Evolutionary conservation across 176 grass and related monocot genomes (phyloP).

Genomic region (Elaeis guineensis): DNA sequence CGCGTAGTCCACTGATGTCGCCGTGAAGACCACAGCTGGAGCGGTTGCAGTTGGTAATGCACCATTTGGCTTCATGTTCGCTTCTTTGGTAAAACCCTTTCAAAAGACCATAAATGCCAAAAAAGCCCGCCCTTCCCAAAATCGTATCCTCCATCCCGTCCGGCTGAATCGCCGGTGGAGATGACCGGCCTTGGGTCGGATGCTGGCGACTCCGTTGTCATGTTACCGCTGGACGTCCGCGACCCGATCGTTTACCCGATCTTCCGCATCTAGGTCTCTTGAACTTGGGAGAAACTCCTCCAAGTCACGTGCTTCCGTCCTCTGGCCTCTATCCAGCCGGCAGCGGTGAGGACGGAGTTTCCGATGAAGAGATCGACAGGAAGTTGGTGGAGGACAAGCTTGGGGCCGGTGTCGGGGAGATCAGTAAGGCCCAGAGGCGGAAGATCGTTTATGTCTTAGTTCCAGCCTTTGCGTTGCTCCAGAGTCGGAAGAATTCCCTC

Average conservation of each 20-base stretch:
- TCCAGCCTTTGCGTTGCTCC: conserved; percentile 57
- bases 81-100: too few species aligned
- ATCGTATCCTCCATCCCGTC: conserved; percentile 30
- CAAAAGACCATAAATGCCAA: too few species aligned
- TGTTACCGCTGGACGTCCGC: conserved; percentile 36
- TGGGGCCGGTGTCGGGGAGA: conserved; percentile 35
- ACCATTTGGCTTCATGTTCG: too few species aligned
- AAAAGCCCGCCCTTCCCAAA: conserved; percentile 10
- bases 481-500: conserved; percentile 69
- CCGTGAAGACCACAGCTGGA: too few species aligned
- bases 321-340: conserved; percentile 11
- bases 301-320: conserved; percentile 62
- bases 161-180: conserved; percentile 1
- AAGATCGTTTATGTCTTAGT: conserved; percentile 75
- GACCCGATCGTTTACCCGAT: conserved; percentile 47
- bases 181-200: conserved; percentile 74
- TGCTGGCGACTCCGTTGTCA: conserved; percentile 35
- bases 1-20: too few species aligned
- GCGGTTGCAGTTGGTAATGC: too few species aligned
- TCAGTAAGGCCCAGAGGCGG: conserved; percentile 59
- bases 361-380: conserved; percentile 31
- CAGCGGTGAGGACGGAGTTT: background rate
- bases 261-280: conserved; percentile 66
- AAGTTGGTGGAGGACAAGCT: conserved; percentile 81
- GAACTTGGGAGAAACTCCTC: conserved; percentile 75